Percentiles rank a stretch among this genome's conserved stretches.
These are phyloP conservation scores for Exophiala alcalophila DNA, from an alignment of 2,329 filamentous ascomycete genomes.

Conservation along the genomic window DNA sequence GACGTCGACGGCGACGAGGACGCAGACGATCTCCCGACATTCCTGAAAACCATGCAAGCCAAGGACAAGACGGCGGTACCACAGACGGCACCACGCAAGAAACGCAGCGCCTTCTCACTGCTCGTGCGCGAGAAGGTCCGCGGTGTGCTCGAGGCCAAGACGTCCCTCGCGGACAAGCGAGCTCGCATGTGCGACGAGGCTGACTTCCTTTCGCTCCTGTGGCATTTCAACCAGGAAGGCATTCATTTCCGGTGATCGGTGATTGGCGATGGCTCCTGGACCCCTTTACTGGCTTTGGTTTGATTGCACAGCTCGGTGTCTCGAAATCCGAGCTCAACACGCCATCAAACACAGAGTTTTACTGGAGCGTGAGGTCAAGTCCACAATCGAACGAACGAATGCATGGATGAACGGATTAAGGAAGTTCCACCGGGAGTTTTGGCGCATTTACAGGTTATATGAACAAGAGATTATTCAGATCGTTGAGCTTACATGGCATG, in stretches of 20 bases:
- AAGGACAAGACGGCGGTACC: constrained; percentile 30
- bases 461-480: too few species aligned
- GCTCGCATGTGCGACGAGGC: constrained; percentile 87
- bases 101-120: constrained; percentile 74
- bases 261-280: too few species aligned
- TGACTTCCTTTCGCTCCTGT: constrained; percentile 79
- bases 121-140: constrained; percentile 83
- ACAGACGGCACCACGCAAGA: constrained; percentile 59
- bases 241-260: constrained; percentile 75
- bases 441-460: too few species aligned
- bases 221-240: constrained; percentile 84
- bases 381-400: too few species aligned
- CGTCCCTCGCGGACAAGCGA: constrained; percentile 74
- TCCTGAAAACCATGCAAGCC: constrained; percentile 66
- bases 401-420: too few species aligned
- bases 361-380: too few species aligned
- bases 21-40: constrained; percentile 71
- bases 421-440: too few species aligned
- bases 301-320: too few species aligned
- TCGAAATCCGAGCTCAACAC: too few species aligned
- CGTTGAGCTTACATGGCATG: too few species aligned
- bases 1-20: constrained; percentile 42
- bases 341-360: too few species aligned
- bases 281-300: too few species aligned
- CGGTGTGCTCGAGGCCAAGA: constrained; percentile 77